These are phyloP conservation scores for Linum tenue DNA, from an alignment of 345 rosid genomes.

Conservation along the genomic window DNA sequence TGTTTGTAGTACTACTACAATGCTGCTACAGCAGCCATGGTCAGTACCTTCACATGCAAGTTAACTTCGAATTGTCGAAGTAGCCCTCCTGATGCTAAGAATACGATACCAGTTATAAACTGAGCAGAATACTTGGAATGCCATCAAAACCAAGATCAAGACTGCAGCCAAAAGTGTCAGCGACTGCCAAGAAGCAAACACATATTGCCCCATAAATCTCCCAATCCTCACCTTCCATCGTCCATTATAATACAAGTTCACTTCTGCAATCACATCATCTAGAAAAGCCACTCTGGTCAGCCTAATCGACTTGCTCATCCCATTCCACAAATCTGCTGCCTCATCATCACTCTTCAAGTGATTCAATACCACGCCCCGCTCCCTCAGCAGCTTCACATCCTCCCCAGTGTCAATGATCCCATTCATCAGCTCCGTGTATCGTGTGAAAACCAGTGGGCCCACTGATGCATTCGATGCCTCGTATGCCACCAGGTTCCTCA, in stretches of 20 bases:
- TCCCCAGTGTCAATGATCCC: slow-evolving; percentile 63
- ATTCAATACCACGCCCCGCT: slow-evolving; percentile 50
- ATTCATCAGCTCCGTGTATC: slow-evolving; percentile 69
- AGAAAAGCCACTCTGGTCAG: slow-evolving; percentile 52
- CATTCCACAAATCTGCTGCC: slow-evolving; percentile 70
- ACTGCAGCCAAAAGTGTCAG: slow-evolving; percentile 41
- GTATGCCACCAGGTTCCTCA: slow-evolving; percentile 70
- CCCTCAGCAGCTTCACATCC: slow-evolving; percentile 61
- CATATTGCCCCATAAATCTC: slow-evolving; percentile 32
- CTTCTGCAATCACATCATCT: slow-evolving; percentile 67
- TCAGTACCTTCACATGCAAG: too few relatives aligned
- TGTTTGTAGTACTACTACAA: too few relatives aligned
- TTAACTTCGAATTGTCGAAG: too few relatives aligned
- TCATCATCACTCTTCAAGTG: slow-evolving; percentile 57
- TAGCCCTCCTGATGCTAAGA: background rate
- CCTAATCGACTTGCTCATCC: slow-evolving; percentile 61
- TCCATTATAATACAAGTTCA: slow-evolving; percentile 46
- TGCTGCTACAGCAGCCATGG: too few relatives aligned
- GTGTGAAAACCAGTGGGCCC: slow-evolving; percentile 45
- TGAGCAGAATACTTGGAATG: slow-evolving; percentile 40
- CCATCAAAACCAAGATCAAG: slow-evolving; percentile 39
- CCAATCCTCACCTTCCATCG: slow-evolving; percentile 45
- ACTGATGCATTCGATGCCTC: slow-evolving; percentile 56
- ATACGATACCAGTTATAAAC: slow-evolving; percentile 19
- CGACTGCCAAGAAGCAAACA: slow-evolving; percentile 59